phyloP scores from a whole-genome alignment of 495 filamentous ascomycete genomes.

The Podospora tetraspora region DNA sequence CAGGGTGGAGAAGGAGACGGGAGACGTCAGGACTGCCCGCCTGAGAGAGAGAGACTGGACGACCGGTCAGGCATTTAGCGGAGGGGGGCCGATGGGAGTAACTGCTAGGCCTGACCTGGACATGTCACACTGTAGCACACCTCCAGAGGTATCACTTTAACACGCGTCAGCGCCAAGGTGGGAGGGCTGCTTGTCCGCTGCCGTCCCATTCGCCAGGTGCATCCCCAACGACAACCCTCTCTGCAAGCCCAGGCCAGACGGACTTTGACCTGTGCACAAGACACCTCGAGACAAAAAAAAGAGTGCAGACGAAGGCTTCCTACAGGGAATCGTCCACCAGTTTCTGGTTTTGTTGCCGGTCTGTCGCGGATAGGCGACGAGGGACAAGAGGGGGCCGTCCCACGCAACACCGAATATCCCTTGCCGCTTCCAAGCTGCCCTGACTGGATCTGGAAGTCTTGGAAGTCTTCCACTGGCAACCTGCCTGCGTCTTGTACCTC shows the following conservation, averaged over 20 bases:
- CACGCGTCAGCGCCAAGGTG: not conserved
- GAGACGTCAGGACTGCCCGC: conserved; percentile 1
- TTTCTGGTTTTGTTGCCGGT: not conserved
- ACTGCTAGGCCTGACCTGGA: conserved; percentile 1
- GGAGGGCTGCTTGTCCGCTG: not conserved
- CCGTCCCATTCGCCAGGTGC: conserved; percentile 5
- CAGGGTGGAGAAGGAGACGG: conserved; percentile 1
- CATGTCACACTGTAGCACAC: not conserved
- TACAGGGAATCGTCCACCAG: not conserved
- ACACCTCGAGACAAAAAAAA: not conserved
- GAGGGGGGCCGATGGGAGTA: not conserved
- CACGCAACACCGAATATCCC: not conserved
- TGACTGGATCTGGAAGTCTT: not conserved
- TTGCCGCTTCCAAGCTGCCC: not conserved
- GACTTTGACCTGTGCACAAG: not conserved
- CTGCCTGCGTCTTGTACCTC: not conserved
- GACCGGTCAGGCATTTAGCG: not conserved
- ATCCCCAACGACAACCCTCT: not conserved
- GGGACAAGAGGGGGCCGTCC: not conserved
- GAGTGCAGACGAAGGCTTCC: not conserved
- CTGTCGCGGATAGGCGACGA: not conserved
- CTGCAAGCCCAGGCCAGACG: not conserved
- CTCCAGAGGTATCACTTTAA: conserved; percentile 8
- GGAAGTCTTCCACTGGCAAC: not conserved
- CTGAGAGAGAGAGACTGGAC: not conserved